phyloP scores from a whole-genome alignment of 2,329 filamentous ascomycete species.

The Nemania abortiva region DNA sequence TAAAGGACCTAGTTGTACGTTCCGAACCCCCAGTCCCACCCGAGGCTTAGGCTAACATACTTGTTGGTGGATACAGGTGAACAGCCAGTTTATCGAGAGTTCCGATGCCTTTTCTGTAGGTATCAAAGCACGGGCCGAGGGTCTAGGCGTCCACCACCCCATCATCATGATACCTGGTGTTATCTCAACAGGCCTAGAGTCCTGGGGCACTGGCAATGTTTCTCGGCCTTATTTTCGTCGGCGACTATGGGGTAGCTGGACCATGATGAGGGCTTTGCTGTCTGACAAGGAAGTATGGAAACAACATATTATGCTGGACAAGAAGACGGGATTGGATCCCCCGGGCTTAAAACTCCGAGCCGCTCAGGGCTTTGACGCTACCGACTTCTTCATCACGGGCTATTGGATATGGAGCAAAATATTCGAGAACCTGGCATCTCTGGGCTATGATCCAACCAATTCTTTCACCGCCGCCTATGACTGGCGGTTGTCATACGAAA shows the following conservation, averaged over 20 bases:
- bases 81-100: constrained; percentile 83
- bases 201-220: constrained; percentile 89
- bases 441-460: constrained; percentile 91
- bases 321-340: constrained; percentile 89
- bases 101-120: constrained; percentile 97
- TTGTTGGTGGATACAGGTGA: constrained; percentile 71
- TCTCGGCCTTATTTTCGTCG: constrained; percentile 94
- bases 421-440: constrained; percentile 92
- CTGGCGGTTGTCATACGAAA: constrained; percentile 91
- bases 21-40: constrained; percentile 25
- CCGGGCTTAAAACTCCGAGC: constrained; percentile 90
- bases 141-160: constrained; percentile 83
- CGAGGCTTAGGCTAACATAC: constrained; percentile 34
- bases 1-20: constrained; percentile 83
- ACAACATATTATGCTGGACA: constrained; percentile 95
- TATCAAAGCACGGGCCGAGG: constrained; percentile 82
- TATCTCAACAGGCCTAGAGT: constrained; percentile 96
- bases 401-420: constrained; percentile 99
- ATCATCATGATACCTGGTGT: constrained; percentile 98
- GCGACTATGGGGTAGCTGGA: constrained; percentile 97
- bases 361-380: constrained; percentile 96
- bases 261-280: constrained; percentile 96
- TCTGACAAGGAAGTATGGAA: constrained; percentile 96
- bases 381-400: constrained; percentile 90
- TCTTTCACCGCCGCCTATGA: constrained; percentile 82